Base-by-base conservation (phyloP, 139 green algal species). In the Closterium sp. region DNA sequence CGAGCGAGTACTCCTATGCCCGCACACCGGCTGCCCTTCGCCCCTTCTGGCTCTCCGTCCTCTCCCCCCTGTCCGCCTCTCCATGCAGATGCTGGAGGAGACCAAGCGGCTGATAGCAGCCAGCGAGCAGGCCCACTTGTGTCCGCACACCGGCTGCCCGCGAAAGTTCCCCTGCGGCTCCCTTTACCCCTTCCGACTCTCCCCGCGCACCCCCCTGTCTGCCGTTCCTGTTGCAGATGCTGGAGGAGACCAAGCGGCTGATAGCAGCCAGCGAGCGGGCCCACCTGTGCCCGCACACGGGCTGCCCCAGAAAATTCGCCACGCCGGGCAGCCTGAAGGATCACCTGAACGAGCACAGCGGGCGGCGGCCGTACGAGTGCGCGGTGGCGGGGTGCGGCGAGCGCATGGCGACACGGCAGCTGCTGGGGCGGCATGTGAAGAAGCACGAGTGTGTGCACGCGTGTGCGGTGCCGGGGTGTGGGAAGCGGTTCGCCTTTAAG, bases 321-420 rank as follows among this genome's bases (percentile, higher is more conserved):
- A 92, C 91, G 83, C 91, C 91, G 6, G 76, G 87, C 33, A 89
- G 28, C 1, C 92, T 94, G 25, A 32, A 21, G 2, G 92, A 94
- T 33, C 92, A 94, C 90, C 32, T 89, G 36, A 94, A 94, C 85
- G 90, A 92, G 87, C 92, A 94, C 92, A 92, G 43, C 12, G 90
- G 90, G 23, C n/a, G 93, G 32, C 83, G 83, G 83, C 92, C 92
- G 21, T 94, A 94, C 91, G 23, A 33, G 91, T 94, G 92, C 85
- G 21, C 33, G 23, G 16, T 83, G 30, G 85, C 92, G 19, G 84
- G 43, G 34, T 94, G 92, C 69, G 86, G 91, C n/a, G 19, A 64
- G 86, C 25, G 25, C 34, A 94, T 94, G 86, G n/a, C 55, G 36
- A 94, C 32, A 32, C 93, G 93, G 69, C 34, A 81, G 55, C n/a